phyloP scores from a whole-genome alignment of 2,329 filamentous ascomycete species.

The Fusarium guadeloupense region DNA sequence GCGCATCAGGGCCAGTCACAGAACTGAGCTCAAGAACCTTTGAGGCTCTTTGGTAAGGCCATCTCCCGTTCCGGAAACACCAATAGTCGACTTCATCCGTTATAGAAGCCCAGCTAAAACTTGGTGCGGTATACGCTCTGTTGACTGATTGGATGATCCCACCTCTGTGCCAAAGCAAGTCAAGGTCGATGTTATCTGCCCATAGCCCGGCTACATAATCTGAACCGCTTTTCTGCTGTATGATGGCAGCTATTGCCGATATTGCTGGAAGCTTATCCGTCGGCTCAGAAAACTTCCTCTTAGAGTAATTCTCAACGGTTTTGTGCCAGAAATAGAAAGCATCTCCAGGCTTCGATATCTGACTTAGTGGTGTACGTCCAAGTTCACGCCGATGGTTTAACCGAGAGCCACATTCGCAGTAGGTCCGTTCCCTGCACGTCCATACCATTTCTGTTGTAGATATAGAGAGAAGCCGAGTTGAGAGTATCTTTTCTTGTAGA shows the following conservation, averaged over 20 bases:
- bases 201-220: conserved; percentile 46
- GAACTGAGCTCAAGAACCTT: conserved; percentile 16
- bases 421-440: conserved; percentile 28
- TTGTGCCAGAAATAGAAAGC: conserved; percentile 44
- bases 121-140: conserved; percentile 30
- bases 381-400: conserved; percentile 39
- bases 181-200: conserved; percentile 37
- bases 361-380: conserved; percentile 24
- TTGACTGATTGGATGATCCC: background rate
- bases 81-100: conserved; percentile 39
- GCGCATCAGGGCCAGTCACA: conserved; percentile 10
- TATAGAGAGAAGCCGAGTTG: conserved; percentile 25
- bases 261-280: conserved; percentile 45
- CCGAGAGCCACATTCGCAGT: conserved; percentile 40
- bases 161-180: conserved; percentile 35
- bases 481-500: conserved; percentile 31
- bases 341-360: conserved; percentile 18
- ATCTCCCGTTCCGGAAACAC: conserved; percentile 35
- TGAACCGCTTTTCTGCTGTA: conserved; percentile 33
- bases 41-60: conserved; percentile 19
- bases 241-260: conserved; percentile 41
- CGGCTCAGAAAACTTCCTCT: conserved; percentile 31
- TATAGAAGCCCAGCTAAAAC: conserved; percentile 40
- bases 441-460: conserved; percentile 29
- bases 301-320: conserved; percentile 43